Percentiles rank a stretch among this genome's conserved stretches.
phyloP scores from a whole-genome alignment of 1,284 basidiomycete genomes.

The Sanguinoderma infundibulare region DNA sequence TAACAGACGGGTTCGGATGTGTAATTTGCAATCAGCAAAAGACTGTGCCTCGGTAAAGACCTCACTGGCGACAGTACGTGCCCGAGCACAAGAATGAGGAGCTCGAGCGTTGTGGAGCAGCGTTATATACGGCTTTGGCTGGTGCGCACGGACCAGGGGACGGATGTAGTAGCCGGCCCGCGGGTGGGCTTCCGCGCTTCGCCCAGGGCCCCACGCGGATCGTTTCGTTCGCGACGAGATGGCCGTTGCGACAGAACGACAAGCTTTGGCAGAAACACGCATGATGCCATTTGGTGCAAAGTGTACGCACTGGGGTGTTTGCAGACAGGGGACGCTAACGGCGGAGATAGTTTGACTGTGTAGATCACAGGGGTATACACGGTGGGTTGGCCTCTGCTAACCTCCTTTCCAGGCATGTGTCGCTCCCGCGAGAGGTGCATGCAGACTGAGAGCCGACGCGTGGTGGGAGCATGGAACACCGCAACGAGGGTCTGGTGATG shows the following conservation, averaged over 20 bases:
- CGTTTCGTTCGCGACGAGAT: too few relatives aligned
- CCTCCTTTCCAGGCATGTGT: neutral
- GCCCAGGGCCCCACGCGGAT: too few relatives aligned
- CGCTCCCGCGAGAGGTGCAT: neutral
- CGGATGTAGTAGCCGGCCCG: neutral
- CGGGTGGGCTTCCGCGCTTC: conserved; percentile 13
- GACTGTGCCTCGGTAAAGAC: conserved; percentile 82
- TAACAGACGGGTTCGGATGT: conserved; percentile 43
- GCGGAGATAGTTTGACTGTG: neutral
- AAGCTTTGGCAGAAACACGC: too few relatives aligned
- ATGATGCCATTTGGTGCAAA: too few relatives aligned
- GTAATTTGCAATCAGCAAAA: conserved; percentile 94
- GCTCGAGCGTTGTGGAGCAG: neutral
- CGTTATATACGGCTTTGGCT: conserved; percentile 20
- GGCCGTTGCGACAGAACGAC: too few relatives aligned
- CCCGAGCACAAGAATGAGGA: conserved; percentile 85
- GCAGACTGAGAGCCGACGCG: neutral
- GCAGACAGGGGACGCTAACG: neutral
- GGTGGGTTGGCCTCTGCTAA: neutral
- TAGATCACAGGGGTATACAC: too few relatives aligned
- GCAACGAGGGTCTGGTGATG: conserved; percentile 13
- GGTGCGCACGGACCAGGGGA: conserved; percentile 24
- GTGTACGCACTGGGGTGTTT: too few relatives aligned
- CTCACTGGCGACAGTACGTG: conserved; percentile 89
- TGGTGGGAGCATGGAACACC: conserved; percentile 12